Evolutionary conservation across 768 basidiomycete genomes (phyloP), one percentile per base, ranked within the genome.

Genomic region (Tricholoma matsutake): DNA sequence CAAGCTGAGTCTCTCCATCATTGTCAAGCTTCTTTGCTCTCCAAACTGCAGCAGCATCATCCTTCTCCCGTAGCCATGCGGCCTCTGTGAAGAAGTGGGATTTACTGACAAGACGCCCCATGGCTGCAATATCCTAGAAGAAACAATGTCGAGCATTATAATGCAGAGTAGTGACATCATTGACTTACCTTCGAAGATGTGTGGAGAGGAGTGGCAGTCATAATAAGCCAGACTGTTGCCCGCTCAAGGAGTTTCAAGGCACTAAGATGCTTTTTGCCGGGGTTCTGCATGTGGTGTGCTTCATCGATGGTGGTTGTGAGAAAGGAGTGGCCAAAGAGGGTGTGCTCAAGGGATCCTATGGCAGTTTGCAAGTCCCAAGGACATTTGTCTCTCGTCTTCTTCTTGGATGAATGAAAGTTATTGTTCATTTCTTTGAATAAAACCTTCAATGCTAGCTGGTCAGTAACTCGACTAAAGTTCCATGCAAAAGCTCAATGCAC

Each of bases 31-130:
- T 67, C 39, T 61, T 64, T 1, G 64, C 62, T 25, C 47, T 58
- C 3, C 61, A 28, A 5, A 63, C 4, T 1, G 28, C 32, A 13
- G 22, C 45, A 16, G n/a, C n/a, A n/a, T 73, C 68, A 0, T 58
- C 57, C 52, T 68, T 73, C 47, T 72, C 73, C 7, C 72, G 68
- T 0, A 37, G 31, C 9, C 54, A 41, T 1, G 68, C 65, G 1
- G 6, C 54, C 10, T 67, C 41, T 0, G 59, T 66, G 2, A 71
- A 64, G 52, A 75, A 76, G 45, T 67, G 52, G 0, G 65, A 57
- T 2, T 75, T 60, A 1, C 75, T 72, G 1, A 65, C 54, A 0
- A 76, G 60, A 2, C 72, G 64, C 2, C 68, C 69, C 67, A 76
- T 69, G 1, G 66, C 58, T 0, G 69, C 61, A 0, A 73, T 57